Base-by-base conservation (phyloP, 306 rosid species). In the Canavalia gladiata region DNA sequence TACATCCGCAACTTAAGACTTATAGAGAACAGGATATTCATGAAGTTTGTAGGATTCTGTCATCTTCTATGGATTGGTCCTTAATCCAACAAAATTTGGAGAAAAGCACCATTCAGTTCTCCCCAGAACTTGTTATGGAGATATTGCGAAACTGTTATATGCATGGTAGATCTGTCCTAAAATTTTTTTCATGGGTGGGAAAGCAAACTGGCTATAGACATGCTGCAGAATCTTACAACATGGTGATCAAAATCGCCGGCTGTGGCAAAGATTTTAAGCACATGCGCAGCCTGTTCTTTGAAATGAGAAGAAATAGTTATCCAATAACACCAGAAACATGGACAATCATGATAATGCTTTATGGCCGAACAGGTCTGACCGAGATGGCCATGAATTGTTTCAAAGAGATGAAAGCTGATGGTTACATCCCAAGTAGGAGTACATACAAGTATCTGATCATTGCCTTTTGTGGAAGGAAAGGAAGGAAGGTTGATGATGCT, bases 301-400 rank as follows among this genome's bases (percentile, higher is more conserved):
- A 89, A 77, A 95, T 93, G 99, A 87, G 89, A 87, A 88, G 99
- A 89, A 93, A 90, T 73, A 79, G 68, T 51, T 82, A 66, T 85
- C 68, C 80, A 4, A 77, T 89, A 72, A 90, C 94, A 25, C 71
- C 97, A 46, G 94, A 95, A 74, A 93, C 99, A 78, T 95, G 99
- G 99, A 93, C 99, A 52, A 93, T 93, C 81, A 89, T 93, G 94
- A 90, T 95, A 51, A 84, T 91, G 95, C 94, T 82, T 77, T 95
- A 93, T 6, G 97, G 97, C 72, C 94, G 99, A 39, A 87, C 87
- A 25, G 99, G 99, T 60, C 82, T 95, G 63, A 95, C 99, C 0
- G 83, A 93, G 71, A 88, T 91, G 83, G 97, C 97, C 64, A 64
- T 88, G 78, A 86, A 87, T 42, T 82, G 88, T 66, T 93, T 93